Percentiles rank a stretch among this genome's conserved stretches.
phyloP scores from a whole-genome alignment of 805 yeast genomes.

The Pichia californica region DNA sequence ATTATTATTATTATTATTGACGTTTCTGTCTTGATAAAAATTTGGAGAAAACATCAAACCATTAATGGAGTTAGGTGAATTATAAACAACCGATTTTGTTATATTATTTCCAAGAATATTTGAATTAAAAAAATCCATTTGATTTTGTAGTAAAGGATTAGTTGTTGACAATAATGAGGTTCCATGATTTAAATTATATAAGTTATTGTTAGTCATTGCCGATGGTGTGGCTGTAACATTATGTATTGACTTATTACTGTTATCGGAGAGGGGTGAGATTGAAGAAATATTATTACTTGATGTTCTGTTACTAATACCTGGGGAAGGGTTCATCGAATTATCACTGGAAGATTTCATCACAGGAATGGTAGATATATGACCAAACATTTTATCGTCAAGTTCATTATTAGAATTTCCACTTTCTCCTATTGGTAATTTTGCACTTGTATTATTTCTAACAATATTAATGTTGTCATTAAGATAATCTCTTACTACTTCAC shows the following conservation, averaged over 20 bases:
- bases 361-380: no score
- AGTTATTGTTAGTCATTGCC: background rate
- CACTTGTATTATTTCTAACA: slow-evolving; percentile 43
- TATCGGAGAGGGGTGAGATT: slow-evolving; percentile 6
- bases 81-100: slow-evolving; percentile 1
- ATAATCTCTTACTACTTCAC: slow-evolving; percentile 30
- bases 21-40: background rate
- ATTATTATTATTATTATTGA: slow-evolving; percentile 5
- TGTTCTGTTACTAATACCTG: slow-evolving; percentile 5
- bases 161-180: slow-evolving; percentile 1
- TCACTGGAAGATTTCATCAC: no score
- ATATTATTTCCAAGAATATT: slow-evolving; percentile 1
- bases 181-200: slow-evolving; percentile 8
- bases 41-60: slow-evolving; percentile 7
- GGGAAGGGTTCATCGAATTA: slow-evolving; percentile 11
- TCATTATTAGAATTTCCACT: background rate
- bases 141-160: slow-evolving; percentile 1
- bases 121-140: slow-evolving; percentile 7
- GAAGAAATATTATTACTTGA: slow-evolving; percentile 6
- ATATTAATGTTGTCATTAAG: slow-evolving; percentile 46
- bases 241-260: slow-evolving; percentile 10
- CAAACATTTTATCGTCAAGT: no score
- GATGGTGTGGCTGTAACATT: slow-evolving; percentile 9
- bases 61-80: slow-evolving; percentile 9
- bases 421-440: slow-evolving; percentile 38